Conservation (phyloP, 495 filamentous ascomycete species). For the Xanthoparmelia taractica region DNA sequence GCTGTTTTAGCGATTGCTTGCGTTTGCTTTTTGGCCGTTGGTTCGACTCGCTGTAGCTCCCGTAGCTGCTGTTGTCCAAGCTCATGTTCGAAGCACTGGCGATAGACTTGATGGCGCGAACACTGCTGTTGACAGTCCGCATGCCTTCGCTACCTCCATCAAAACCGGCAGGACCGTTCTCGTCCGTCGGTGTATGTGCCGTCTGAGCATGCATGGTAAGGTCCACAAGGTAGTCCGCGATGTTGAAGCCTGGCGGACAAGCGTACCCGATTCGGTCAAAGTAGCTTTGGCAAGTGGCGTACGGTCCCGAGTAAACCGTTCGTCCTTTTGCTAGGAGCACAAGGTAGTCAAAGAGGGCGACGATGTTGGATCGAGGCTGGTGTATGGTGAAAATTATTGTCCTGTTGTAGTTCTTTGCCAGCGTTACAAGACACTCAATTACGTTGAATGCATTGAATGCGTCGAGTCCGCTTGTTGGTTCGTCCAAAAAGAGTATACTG, state of each 20-base stretch:
- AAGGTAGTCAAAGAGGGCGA: constrained; percentile 92
- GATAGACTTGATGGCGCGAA: constrained; percentile 83
- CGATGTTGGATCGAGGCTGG: constrained; percentile 98
- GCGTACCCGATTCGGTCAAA: constrained; percentile 85
- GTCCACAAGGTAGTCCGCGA: constrained; percentile 95
- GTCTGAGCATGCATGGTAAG: constrained; percentile 89
- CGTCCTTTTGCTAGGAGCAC: constrained; percentile 83
- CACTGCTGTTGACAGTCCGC: constrained; percentile 77
- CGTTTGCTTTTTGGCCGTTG: constrained; percentile 58
- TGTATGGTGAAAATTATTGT: constrained; percentile 98
- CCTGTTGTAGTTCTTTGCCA: constrained; percentile 91
- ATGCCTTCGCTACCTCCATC: constrained; percentile 38
- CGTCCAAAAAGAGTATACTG: constrained; percentile 93
- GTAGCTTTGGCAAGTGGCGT: constrained; percentile 82
- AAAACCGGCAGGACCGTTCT: constrained; percentile 39
- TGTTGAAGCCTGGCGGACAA: constrained; percentile 96
- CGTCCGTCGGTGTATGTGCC: constrained; percentile 50
- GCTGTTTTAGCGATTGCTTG: constrained; percentile 65
- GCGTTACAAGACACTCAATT: constrained; percentile 86
- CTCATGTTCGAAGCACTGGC: constrained; percentile 68
- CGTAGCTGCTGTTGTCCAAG: constrained; percentile 46
- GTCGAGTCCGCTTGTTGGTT: constrained; percentile 92
- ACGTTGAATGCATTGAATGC: constrained; percentile 97
- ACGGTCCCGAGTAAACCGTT: constrained; percentile 87
- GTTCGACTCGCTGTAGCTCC: constrained; percentile 51